Conservation (phyloP, 1,139 yeast genomes). For the Geotrichum fermentans region DNA sequence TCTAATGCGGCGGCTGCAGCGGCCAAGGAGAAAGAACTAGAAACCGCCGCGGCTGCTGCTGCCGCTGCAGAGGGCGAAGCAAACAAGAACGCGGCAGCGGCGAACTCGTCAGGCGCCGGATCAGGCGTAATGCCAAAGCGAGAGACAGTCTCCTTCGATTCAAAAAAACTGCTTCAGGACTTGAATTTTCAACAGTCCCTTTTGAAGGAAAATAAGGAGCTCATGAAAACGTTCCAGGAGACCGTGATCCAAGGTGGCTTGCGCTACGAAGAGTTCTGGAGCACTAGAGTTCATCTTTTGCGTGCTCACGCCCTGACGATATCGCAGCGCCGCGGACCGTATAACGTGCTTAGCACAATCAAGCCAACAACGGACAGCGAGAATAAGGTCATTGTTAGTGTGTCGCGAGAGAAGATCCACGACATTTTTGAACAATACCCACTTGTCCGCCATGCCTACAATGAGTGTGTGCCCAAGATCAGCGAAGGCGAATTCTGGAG, state of each 20-base stretch:
- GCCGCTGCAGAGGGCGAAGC: slow-evolving; percentile 32
- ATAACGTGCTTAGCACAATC: slow-evolving; percentile 87
- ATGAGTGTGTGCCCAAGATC: slow-evolving; percentile 83
- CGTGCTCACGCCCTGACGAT: slow-evolving; percentile 81
- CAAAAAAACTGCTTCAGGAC: slow-evolving; percentile 55
- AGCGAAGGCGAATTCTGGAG: slow-evolving; percentile 95
- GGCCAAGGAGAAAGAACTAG: slow-evolving; percentile 47
- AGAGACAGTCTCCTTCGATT: slow-evolving; percentile 35
- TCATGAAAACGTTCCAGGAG: slow-evolving; percentile 76
- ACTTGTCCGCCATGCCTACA: slow-evolving; percentile 80
- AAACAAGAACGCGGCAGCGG: slow-evolving; percentile 23
- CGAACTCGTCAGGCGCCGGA: slow-evolving; percentile 16
- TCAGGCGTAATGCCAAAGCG: not conserved
- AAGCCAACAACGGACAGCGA: slow-evolving; percentile 76
- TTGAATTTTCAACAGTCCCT: slow-evolving; percentile 73
- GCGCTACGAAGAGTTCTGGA: slow-evolving; percentile 84
- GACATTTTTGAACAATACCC: slow-evolving; percentile 94
- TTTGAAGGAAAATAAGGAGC: slow-evolving; percentile 61
- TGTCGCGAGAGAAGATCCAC: slow-evolving; percentile 82
- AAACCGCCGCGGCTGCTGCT: slow-evolving; percentile 40
- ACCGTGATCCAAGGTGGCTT: slow-evolving; percentile 77
- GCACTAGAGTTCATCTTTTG: slow-evolving; percentile 69
- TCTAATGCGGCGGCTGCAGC: slow-evolving; percentile 14
- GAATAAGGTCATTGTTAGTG: slow-evolving; percentile 78
- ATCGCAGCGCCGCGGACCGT: slow-evolving; percentile 86